Base-by-base conservation (phyloP, 352 stramenopile genomes). In the Nannochloropsis limnetica region DNA sequence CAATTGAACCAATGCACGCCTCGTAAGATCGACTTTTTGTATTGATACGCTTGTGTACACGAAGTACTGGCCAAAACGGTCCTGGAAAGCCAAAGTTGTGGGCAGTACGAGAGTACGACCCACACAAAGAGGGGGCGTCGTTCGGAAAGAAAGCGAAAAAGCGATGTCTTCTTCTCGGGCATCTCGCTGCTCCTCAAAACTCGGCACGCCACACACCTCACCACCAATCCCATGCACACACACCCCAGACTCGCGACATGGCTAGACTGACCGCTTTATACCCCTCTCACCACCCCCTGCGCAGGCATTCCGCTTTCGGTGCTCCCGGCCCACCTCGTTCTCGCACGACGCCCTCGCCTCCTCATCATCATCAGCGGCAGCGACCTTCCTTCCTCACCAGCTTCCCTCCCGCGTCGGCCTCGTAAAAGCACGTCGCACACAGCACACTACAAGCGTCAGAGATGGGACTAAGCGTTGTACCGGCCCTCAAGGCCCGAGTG, bases 401-500 rank as follows among this genome's bases (percentile, higher is more conserved):
- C 37, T 14, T 49, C 32, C 32, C 37, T 14, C 17, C 32, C 32
- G 37, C 37, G 37, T 49, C 37, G 2, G 37, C 17, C 37, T 49
- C 37, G 37, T 49, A 20, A 6, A 20, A 20, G 37, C 37, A 49
- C 37, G 37, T 49, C 37, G 37, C 8, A 49, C 37, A 49, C 8
- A 49, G 37, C 37, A 20, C 37, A 49, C 37, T 49, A 49, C 1
- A 49, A 49, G 37, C 17, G 37, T 49, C 37, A 49, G 37, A 17
- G 4, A 74, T 74, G 61, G 61, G n/a, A 31, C 25, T 81, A 14
- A 31, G 69, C 80, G 20, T 84, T 61, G 82, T 84, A 25, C 29
- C 82, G 17, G 49, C 68, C 20, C 68, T 84, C 27, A 43, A 80
- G 20, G n/a, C 31, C 5, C 28, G 29, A 31, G 69, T 84, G 27